These are phyloP conservation scores for Daldinia childiae DNA, from an alignment of 495 filamentous ascomycete species.

Conservation along the genomic window DNA sequence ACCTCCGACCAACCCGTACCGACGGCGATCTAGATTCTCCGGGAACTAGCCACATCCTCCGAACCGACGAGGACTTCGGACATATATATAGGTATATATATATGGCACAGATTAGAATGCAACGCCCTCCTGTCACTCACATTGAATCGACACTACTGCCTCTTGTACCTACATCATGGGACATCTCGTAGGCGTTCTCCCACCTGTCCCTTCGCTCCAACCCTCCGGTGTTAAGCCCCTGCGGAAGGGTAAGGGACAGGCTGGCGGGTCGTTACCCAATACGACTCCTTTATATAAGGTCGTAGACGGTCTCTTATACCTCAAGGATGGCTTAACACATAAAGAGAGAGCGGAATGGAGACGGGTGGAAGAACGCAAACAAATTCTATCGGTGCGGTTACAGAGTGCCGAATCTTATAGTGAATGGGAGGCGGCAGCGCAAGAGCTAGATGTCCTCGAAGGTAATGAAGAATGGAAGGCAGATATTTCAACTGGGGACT, in stretches of 20 bases:
- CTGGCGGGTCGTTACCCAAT: not conserved
- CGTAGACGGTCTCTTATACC: constrained; percentile 40
- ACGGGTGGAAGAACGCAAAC: constrained; percentile 66
- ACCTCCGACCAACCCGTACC: not conserved
- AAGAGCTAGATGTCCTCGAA: constrained; percentile 82
- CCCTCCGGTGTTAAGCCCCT: not conserved
- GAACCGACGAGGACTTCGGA: not conserved
- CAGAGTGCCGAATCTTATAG: constrained; percentile 68
- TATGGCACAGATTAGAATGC: constrained; percentile 20
- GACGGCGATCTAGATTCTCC: not conserved
- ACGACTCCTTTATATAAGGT: constrained; percentile 24
- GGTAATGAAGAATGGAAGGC: constrained; percentile 86
- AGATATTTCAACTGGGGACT: constrained; percentile 62
- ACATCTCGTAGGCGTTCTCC: constrained; percentile 28
- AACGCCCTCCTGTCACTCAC: not conserved
- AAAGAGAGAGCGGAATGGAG: constrained; percentile 62
- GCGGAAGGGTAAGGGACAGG: constrained; percentile 15
- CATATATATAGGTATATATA: not conserved
- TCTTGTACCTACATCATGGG: constrained; percentile 40
- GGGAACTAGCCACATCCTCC: not conserved
- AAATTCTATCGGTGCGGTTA: constrained; percentile 70
- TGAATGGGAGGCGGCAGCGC: constrained; percentile 74
- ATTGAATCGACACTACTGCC: constrained; percentile 11
- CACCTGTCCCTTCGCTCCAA: constrained; percentile 30
- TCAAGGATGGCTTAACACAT: constrained; percentile 63